These are phyloP conservation scores for Penicillium aurantiogriseum DNA, from an alignment of 2,329 filamentous ascomycete species.

Conservation along the genomic window DNA sequence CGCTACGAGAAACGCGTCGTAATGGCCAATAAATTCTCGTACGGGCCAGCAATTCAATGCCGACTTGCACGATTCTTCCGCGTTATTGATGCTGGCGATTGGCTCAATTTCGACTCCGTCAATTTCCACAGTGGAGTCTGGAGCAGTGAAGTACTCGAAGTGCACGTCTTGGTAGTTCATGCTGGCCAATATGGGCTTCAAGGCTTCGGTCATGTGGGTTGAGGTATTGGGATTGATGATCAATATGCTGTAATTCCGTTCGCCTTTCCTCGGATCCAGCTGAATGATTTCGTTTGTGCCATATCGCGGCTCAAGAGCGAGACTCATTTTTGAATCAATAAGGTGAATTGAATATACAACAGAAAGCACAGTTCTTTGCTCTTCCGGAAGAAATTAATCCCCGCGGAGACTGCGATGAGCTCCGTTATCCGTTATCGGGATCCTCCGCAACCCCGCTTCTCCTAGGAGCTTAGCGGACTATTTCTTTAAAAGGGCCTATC, in stretches of 20 bases:
- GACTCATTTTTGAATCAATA: not conserved
- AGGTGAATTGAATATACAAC: not conserved
- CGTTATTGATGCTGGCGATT: constrained; percentile 76
- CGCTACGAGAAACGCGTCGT: constrained; percentile 79
- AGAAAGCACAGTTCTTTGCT: not conserved
- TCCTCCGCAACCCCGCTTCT: constrained; percentile 21
- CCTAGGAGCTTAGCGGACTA: not conserved
- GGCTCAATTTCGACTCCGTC: constrained; percentile 43
- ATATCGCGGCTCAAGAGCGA: not conserved
- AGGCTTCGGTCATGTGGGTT: constrained; percentile 43
- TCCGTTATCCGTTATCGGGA: constrained; percentile 20
- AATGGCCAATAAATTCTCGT: constrained; percentile 42
- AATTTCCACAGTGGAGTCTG: constrained; percentile 29
- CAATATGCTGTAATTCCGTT: constrained; percentile 33
- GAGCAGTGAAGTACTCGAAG: constrained; percentile 43
- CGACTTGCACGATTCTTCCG: constrained; percentile 64
- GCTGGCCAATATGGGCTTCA: constrained; percentile 41
- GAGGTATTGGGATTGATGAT: constrained; percentile 50
- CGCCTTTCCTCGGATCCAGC: constrained; percentile 10
- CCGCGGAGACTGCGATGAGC: not conserved
- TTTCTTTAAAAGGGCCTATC: not conserved
- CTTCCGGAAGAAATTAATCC: constrained; percentile 6
- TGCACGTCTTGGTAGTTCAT: constrained; percentile 39
- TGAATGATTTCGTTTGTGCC: not conserved
- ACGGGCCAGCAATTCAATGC: constrained; percentile 60